Percentiles rank a stretch among this genome's conserved stretches.
Evolutionary conservation across 192 early-diverging fungal species (phyloP).

Genomic region (Coemansia reversa): DNA sequence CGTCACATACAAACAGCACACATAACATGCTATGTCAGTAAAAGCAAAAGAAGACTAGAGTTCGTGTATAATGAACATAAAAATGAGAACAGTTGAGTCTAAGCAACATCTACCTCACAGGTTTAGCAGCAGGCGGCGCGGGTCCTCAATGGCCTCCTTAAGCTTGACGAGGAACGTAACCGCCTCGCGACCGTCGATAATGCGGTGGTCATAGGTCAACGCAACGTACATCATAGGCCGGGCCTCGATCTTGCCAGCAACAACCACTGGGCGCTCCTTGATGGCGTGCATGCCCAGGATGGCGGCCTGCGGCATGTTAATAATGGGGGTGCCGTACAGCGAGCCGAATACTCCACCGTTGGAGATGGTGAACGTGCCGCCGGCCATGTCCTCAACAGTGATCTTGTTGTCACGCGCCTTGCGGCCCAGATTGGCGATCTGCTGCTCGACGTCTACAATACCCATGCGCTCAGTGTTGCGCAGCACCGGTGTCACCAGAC

Average conservation of each 20-base stretch:
- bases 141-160: constrained; percentile 97
- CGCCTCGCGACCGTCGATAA: constrained; percentile 99
- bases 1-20: too few species aligned
- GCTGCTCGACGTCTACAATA: constrained; percentile 90
- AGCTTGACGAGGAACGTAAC: constrained; percentile 96
- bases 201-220: constrained; percentile 96
- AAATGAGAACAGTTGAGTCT: background rate
- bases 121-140: constrained; percentile 83
- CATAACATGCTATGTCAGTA: too few species aligned
- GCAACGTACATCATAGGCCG: constrained; percentile 98
- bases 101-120: constrained; percentile 55
- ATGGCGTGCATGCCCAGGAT: constrained; percentile 99
- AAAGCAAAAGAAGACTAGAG: background rate
- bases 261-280: constrained; percentile 93
- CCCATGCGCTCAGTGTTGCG: constrained; percentile 86
- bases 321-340: constrained; percentile 95
- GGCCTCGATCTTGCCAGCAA: constrained; percentile 90
- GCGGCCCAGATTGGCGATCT: constrained; percentile 80
- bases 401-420: constrained; percentile 94
- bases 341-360: constrained; percentile 99
- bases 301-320: constrained; percentile 95
- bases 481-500: constrained; percentile 94
- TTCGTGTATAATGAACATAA: constrained; percentile 1
- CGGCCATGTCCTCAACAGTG: constrained; percentile 96
- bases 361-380: constrained; percentile 98